Evolutionary conservation across 352 stramenopile species (phyloP), one percentile per base, ranked within the genome.

Genomic region (Phytophthora ohioensis): DNA sequence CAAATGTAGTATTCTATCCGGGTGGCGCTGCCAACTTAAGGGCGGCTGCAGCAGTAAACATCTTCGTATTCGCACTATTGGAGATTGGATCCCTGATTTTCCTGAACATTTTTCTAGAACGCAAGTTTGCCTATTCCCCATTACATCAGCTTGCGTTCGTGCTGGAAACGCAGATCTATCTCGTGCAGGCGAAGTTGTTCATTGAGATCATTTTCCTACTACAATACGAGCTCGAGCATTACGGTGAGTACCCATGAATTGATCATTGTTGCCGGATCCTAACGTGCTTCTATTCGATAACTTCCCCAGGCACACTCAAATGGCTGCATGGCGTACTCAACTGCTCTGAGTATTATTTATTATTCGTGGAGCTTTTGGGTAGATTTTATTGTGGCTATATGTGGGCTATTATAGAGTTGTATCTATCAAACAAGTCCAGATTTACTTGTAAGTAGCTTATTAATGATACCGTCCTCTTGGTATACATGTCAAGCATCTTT

Each of bases 101-200:
- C 3, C 48, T 86, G 3, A 54, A 69, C 34, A 5, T 63, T 2
- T 31, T 77, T 35, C 35, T 86, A 1, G 31, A 73, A 10, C 62
- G 73, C 10, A 70, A 72, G 17, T 68, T 84, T 15, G 46, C n/a
- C 4, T 61, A 81, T 15, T 77, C 69, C 3, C 58, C 72, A 2
- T 30, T 81, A 5, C 59, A 67, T 5, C 73, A 80, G 38, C 55
- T 86, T 11, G 67, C 55, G 11, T 83, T 86, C 31, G 75, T 81
- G 39, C 59, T 85, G 8, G 61, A 78, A 53, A 76, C 42, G 1
- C 75, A 85, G n/a, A 5, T 60, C 15, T 48, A 59, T n/a, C 17
- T 58, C 6, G 38, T 67, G 3, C 60, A 67, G n/a, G 13, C 48
- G 3, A 32, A 13, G 4, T 6, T 60, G 4, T 35, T 67, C 9